phyloP scores from a whole-genome alignment of 2,329 filamentous ascomycete species.

The Pseudogymnoascus sp. region DNA sequence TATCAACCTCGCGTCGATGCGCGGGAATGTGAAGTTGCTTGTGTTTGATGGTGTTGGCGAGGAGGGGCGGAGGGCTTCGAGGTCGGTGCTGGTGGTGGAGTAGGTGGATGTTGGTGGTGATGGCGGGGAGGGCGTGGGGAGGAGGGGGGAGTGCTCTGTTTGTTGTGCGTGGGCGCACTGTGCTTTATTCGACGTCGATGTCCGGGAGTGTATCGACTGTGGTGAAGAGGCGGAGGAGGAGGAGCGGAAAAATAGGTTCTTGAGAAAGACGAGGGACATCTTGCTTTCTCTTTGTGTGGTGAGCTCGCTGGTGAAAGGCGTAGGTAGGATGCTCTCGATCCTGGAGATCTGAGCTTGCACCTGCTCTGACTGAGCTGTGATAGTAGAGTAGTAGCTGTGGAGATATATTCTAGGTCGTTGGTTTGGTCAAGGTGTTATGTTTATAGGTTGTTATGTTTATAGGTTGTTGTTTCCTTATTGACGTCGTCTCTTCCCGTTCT shows the following conservation, averaged over 20 bases:
- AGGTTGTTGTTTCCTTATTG: not conserved
- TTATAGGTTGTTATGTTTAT: too few relatives aligned
- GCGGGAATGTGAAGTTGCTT: not conserved
- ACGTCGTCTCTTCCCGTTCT: not conserved
- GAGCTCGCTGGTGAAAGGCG: constrained; percentile 15
- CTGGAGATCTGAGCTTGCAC: constrained; percentile 11
- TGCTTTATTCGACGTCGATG: constrained; percentile 13
- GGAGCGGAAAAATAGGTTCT: constrained; percentile 28
- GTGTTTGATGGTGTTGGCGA: not conserved
- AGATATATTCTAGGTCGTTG: not conserved
- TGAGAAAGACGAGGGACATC: constrained; percentile 30
- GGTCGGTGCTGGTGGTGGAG: not conserved
- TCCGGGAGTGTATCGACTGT: not conserved
- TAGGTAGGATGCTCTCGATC: constrained; percentile 14
- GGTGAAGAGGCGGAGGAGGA: not conserved
- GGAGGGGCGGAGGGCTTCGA: not conserved
- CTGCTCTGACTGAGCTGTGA: not conserved
- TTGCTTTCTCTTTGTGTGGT: constrained; percentile 14
- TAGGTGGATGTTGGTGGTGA: not conserved
- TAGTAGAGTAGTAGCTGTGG: not conserved
- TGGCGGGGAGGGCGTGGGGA: not conserved
- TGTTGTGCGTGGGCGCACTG: not conserved
- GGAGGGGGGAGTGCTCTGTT: not conserved
- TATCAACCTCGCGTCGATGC: constrained; percentile 32
- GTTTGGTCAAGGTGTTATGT: too few relatives aligned